These are phyloP conservation scores for Solanum infundibuliforme DNA, from an alignment of 257 asterid genomes.

Conservation along the genomic window DNA sequence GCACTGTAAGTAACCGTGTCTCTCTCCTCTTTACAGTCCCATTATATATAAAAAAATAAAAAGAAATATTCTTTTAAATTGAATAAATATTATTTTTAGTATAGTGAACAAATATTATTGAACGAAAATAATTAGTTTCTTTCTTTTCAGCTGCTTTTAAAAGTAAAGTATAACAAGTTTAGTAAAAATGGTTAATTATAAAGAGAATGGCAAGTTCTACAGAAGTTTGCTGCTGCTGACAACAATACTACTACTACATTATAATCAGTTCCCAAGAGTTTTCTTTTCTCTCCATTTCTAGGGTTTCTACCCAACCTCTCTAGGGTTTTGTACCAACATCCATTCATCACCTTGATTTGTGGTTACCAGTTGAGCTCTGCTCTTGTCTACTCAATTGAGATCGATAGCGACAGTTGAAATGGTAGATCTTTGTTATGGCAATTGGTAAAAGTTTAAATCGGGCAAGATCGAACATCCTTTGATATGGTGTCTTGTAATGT, in stretches of 20 bases:
- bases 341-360: neutral
- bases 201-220: neutral
- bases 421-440: slow-evolving; percentile 13
- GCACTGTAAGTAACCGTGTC: slow-evolving; percentile 3
- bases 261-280: slow-evolving; percentile 44
- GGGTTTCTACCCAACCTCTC: slow-evolving; percentile 34
- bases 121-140: rapidly evolving
- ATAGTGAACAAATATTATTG: too few species aligned
- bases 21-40: neutral
- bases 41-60: neutral
- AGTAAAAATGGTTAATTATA: neutral
- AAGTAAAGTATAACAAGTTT: neutral
- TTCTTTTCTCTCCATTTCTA: slow-evolving; percentile 28
- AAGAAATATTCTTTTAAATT: neutral
- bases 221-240: neutral
- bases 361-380: neutral
- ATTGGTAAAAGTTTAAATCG: neutral
- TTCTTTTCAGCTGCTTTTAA: neutral
- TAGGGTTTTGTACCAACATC: slow-evolving; percentile 57
- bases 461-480: slow-evolving; percentile 27
- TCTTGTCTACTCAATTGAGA: slow-evolving; percentile 16
- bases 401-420: slow-evolving; percentile 25
- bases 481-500: slow-evolving; percentile 3
- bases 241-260: slow-evolving; percentile 24
- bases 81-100: too few species aligned